Evolutionary conservation across 805 yeast species (phyloP), one percentile per base, ranked within the genome.

Genomic region (Candida loeiensis): DNA sequence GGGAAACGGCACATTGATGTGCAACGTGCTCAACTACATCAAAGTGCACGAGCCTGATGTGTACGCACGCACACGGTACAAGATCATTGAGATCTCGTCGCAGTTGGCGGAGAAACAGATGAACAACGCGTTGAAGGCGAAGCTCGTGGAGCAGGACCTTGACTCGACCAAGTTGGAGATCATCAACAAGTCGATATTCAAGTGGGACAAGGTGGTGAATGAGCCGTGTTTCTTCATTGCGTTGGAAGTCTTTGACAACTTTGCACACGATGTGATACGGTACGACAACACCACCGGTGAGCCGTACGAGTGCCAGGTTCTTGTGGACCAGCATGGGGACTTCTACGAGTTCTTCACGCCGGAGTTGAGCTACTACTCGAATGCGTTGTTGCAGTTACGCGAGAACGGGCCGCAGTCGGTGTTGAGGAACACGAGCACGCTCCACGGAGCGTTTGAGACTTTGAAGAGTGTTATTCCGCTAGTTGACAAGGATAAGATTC

Each of bases 1-100:
- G 15, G 95, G 95, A 49, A 87, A 87, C 53, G 95, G 95, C 30
- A 86, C 95, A 0, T 60, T 87, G 44, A 87, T 88, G 95, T 58
- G 72, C 39, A 82, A 86, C 52, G 75, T 87, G 8, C 59, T 87
- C 46, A 80, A 81, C 52, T 86, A 71, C 55, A 72, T 87, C 44
- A 67, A 76, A 45, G 63, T 62, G 19, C 65, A 73, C 15, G 81
- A 82, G 47, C 90, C 95, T 0, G 89, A 83, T 27, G 79, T 86
- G n/a, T 87, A 85, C 56, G 59, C 64, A 9, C 68, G 78, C 27
- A 82, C 88, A 0, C 71, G 73, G 49, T 87, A 87, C 55, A 78
- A 76, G 55, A 80, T 85, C 39, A 79, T 85, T 46, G 93, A 85
- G 60, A 83, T 85, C 42, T 76, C 85, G 8, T 63, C 74, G 12